Percentiles rank a stretch among this genome's conserved stretches.
phyloP scores from a whole-genome alignment of 306 rosid species.

The Acacia confusa region DNA sequence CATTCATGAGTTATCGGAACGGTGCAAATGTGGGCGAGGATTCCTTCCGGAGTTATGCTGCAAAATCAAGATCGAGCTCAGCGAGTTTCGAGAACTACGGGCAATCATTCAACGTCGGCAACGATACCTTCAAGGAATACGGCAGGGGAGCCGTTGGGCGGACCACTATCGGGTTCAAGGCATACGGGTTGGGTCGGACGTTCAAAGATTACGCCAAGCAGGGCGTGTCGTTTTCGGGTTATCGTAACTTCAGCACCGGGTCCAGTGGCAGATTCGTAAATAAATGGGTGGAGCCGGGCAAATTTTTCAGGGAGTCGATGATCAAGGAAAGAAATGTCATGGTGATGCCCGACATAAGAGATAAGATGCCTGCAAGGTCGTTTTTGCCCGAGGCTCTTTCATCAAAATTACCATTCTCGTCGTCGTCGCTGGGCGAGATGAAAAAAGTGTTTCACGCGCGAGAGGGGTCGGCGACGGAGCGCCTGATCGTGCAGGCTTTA shows the following conservation, averaged over 20 bases:
- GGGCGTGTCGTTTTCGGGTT: conserved; percentile 54
- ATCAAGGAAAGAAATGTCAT: conserved; percentile 66
- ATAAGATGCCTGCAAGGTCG: conserved; percentile 71
- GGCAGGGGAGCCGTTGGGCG: conserved; percentile 57
- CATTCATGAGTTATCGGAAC: conserved; percentile 63
- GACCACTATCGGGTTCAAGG: conserved; percentile 54
- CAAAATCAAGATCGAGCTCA: conserved; percentile 52
- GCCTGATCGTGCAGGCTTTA: conserved; percentile 43
- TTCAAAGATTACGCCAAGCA: conserved; percentile 55
- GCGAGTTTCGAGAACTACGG: conserved; percentile 70
- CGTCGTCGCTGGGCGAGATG: conserved; percentile 19
- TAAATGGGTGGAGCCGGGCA: conserved; percentile 61
- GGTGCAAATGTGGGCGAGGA: conserved; percentile 76
- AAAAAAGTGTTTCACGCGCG: conserved; percentile 50
- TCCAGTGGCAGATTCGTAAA: conserved; percentile 48
- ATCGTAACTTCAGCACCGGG: conserved; percentile 49
- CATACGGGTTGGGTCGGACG: conserved; percentile 64
- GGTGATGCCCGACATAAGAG: conserved; percentile 72
- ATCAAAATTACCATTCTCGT: conserved; percentile 63
- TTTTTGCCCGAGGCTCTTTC: conserved; percentile 62
- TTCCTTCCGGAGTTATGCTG: conserved; percentile 62
- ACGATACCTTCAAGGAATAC: conserved; percentile 78
- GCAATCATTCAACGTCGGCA: conserved; percentile 75
- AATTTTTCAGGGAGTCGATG: conserved; percentile 66
- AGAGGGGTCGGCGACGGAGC: conserved; percentile 46